A percentile compares a stretch with the other conserved stretches of the same genome.
phyloP scores from a whole-genome alignment of 306 rosid species.

The Echinosophora koreensis region DNA sequence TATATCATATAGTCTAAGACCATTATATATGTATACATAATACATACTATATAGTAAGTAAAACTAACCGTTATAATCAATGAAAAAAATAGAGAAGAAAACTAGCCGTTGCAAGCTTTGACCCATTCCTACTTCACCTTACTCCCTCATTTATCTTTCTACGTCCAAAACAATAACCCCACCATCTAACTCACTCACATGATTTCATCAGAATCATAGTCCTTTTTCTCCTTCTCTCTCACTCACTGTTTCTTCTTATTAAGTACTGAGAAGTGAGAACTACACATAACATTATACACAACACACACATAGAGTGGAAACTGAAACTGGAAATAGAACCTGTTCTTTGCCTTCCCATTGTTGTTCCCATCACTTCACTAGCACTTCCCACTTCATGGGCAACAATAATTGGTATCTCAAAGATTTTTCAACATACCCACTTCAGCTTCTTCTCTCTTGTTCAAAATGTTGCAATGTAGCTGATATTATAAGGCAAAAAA shows the following conservation, averaged over 20 bases:
- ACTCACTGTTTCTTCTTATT: conserved; percentile 18
- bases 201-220: conserved; percentile 38
- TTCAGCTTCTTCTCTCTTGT: conserved; percentile 14
- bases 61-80: conserved; percentile 82
- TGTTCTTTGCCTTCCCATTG: conserved; percentile 36
- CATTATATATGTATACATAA: no score
- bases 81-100: conserved; percentile 9
- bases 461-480: conserved; percentile 14
- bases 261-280: conserved; percentile 13
- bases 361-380: background rate
- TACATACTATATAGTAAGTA: background rate
- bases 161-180: conserved; percentile 37
- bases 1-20: background rate
- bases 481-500: background rate
- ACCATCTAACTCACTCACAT: conserved; percentile 48
- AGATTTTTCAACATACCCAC: conserved; percentile 29
- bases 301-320: background rate
- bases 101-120: conserved; percentile 46
- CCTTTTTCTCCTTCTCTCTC: conserved; percentile 13
- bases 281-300: background rate
- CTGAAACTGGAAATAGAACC: background rate
- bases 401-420: conserved; percentile 44
- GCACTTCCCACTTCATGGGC: conserved; percentile 57
- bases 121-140: conserved; percentile 52
- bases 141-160: conserved; percentile 7